A percentile compares a stretch with the other conserved stretches of the same genome.
phyloP scores from a whole-genome alignment of 2,329 filamentous ascomycete genomes.

The Endoconidiophora polonica region DNA sequence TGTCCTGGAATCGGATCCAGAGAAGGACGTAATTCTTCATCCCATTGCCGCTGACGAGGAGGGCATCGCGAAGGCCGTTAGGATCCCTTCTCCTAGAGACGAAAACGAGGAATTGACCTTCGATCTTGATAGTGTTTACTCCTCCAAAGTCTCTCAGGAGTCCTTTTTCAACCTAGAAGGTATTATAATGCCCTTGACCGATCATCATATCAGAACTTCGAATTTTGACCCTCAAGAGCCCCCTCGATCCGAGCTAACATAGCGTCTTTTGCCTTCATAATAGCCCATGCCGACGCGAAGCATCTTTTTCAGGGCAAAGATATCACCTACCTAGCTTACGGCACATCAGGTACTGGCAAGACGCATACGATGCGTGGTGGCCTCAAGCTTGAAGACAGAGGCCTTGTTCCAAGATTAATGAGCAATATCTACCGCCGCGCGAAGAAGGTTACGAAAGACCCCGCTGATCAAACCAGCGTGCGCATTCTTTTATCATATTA shows the following conservation, averaged over 20 bases:
- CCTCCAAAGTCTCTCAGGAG: constrained; percentile 63
- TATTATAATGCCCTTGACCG: constrained; percentile 24
- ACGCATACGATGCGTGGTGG: constrained; percentile 94
- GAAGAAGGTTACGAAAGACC: constrained; percentile 72
- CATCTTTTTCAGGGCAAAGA: constrained; percentile 81
- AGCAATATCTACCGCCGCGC: constrained; percentile 73
- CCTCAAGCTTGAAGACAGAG: constrained; percentile 67
- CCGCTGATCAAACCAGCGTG: constrained; percentile 50
- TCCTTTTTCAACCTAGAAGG: constrained; percentile 79
- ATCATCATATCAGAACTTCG: not conserved
- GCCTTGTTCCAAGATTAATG: constrained; percentile 71
- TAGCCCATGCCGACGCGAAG: constrained; percentile 79
- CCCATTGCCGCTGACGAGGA: constrained; percentile 45
- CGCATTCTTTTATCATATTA: constrained; percentile 75
- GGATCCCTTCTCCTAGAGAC: constrained; percentile 90
- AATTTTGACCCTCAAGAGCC: not conserved
- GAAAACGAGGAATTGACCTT: constrained; percentile 83
- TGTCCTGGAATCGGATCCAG: constrained; percentile 67
- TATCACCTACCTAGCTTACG: constrained; percentile 82
- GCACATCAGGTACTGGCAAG: constrained; percentile 84
- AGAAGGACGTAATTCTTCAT: constrained; percentile 72
- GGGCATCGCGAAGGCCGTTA: constrained; percentile 51
- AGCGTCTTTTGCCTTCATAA: constrained; percentile 3
- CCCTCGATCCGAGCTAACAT: constrained; percentile 7
- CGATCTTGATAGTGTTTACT: constrained; percentile 87